Percentiles rank a stretch among this genome's conserved stretches.
These are phyloP conservation scores for Peronospora belbahrii DNA, from an alignment of 352 stramenopile genomes.

Conservation along the genomic window DNA sequence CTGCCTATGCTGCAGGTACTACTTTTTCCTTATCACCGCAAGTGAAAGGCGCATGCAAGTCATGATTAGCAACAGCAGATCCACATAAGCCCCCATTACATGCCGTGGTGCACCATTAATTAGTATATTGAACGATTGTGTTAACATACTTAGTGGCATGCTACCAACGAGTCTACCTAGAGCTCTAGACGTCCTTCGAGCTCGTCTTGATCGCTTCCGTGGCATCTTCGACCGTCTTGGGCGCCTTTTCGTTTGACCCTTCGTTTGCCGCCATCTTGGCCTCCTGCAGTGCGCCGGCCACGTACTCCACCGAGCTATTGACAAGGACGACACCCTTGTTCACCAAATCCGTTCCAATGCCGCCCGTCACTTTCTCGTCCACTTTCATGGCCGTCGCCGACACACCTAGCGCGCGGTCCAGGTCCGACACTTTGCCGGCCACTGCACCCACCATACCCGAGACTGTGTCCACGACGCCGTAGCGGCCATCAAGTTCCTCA, in stretches of 20 bases:
- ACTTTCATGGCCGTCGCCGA: constrained; percentile 57
- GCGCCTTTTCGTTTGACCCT: constrained; percentile 25
- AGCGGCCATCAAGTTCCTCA: constrained; percentile 50
- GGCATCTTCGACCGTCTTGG: constrained; percentile 15
- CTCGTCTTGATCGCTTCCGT: constrained; percentile 10
- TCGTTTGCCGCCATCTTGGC: constrained; percentile 49
- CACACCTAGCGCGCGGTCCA: constrained; percentile 55
- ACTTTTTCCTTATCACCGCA: no score
- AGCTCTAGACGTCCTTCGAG: constrained; percentile 19
- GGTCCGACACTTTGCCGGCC: constrained; percentile 41
- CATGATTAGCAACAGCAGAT: constrained; percentile 20
- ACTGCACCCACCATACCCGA: constrained; percentile 40
- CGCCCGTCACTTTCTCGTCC: constrained; percentile 68
- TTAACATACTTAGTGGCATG: constrained; percentile 16
- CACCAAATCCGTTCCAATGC: constrained; percentile 48
- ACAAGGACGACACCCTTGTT: constrained; percentile 45
- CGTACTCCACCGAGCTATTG: constrained; percentile 61
- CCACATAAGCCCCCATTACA: no score
- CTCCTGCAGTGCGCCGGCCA: constrained; percentile 51
- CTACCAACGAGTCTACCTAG: not conserved
- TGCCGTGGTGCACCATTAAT: no score
- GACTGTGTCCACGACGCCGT: constrained; percentile 46
- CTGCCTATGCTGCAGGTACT: no score
- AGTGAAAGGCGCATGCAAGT: not conserved
- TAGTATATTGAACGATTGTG: no score